Evolutionary conservation across 1,139 yeast species (phyloP), one percentile per base, ranked within the genome.

Genomic region (Scheffersomyces titani): DNA sequence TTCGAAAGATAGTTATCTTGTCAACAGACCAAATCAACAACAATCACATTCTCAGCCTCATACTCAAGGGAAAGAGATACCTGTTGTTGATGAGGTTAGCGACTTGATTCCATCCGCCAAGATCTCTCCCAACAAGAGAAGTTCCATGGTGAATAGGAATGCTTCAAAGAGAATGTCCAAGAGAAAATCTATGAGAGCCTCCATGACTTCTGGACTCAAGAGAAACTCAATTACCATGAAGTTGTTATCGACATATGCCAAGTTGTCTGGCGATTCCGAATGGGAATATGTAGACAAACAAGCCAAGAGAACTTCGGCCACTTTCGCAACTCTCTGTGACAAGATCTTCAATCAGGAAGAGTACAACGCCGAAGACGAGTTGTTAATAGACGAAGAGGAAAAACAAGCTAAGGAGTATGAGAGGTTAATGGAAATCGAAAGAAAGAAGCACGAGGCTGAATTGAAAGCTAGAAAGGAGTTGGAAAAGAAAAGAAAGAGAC

Each of bases 251-350:
- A 85, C 91, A 0, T 89, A 89, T 68, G 90, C 93, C 44, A 87
- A 86, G 67, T 74, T 88, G 60, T 81, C 90, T 1, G 84, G 85
- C 56, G 91, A 87, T 59, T 79, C 83, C 52, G 89, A 86, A 59
- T 85, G 91, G 87, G 89, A 86, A 65, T 84, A 84, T 63, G 83
- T 88, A 74, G 90, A 88, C 63, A 86, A 84, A 64, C 91, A 86
- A 69, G 86, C 92, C 19, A 88, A 85, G 72, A 81, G 94, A 72
- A 87, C 92, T 1, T 86, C 91, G 46, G 87, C 91, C 13, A 89
- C 90, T 57, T 89, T 89, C 75, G 94, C 92, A 11, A 82, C 89
- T 4, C 76, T 89, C 52, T 88, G 92, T 77, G 93, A 89, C 72
- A 87, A 85, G 69, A 85, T 89, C 58, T 89, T 89, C 73, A 88